These are phyloP conservation scores for Brassica incana DNA, from an alignment of 345 rosid genomes.

Conservation along the genomic window DNA sequence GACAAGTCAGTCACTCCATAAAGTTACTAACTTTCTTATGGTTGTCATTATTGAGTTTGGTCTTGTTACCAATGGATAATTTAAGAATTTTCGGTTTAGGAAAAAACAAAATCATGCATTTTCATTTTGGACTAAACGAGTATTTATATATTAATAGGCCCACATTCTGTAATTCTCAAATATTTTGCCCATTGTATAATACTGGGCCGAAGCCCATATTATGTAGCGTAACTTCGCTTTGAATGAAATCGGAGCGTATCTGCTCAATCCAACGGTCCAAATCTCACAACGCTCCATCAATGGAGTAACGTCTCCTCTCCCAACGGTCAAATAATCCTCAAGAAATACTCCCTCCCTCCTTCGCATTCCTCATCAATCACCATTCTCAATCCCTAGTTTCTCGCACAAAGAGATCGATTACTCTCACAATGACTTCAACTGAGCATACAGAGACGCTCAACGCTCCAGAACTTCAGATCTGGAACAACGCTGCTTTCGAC, in stretches of 20 bases:
- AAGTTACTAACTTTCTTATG: neutral
- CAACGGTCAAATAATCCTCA: constrained; percentile 70
- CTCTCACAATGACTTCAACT: constrained; percentile 44
- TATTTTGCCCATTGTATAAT: neutral
- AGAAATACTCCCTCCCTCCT: constrained; percentile 37
- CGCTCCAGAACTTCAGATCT: constrained; percentile 67
- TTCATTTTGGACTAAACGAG: neutral
- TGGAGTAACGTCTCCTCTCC: constrained; percentile 54
- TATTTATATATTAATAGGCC: neutral
- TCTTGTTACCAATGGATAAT: neutral
- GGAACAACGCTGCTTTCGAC: constrained; percentile 95
- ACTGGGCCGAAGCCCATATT: neutral
- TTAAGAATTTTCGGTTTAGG: neutral
- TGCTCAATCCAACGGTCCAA: constrained; percentile 33
- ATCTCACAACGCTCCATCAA: constrained; percentile 20
- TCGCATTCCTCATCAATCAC: constrained; percentile 1
- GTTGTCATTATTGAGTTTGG: constrained; percentile 6
- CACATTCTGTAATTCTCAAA: neutral
- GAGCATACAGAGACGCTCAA: constrained; percentile 50
- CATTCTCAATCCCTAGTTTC: neutral
- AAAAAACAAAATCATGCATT: neutral
- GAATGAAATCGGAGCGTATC: constrained; percentile 73
- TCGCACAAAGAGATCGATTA: neutral
- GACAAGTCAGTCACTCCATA: constrained; percentile 24
- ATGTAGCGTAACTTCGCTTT: constrained; percentile 10